Base-by-base conservation (phyloP, 345 rosid species). In the Lumnitzera racemosa region DNA sequence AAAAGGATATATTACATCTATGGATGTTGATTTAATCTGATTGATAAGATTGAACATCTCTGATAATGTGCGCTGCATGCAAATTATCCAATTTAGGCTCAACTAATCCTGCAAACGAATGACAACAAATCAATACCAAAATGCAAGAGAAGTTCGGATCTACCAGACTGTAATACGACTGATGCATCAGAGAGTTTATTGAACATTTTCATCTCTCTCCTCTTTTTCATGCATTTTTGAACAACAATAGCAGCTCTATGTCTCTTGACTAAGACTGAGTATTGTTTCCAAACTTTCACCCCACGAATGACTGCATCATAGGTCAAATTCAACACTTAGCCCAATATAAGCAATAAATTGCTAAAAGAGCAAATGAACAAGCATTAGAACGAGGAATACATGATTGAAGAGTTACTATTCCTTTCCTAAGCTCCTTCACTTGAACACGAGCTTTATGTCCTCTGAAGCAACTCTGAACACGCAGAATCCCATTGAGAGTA, bases 401-500 rank as follows among this genome's bases (percentile, higher is more conserved):
- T 84, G 99, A 90, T 66, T 94, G 99, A 47, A 94, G 82, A 55
- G 70, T 64, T 48, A 69, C 69, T 61, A 84, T 81, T 64, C 87
- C 96, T 61, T 72, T 83, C 72, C 57, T 80, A 66, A 94, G 84
- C 75, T 80, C 80, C 81, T 79, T 76, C 47, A 83, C 66, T 67
- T 53, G 63, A 57, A 72, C 51, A 15, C 99, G 92, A 76, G 97
- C 94, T 78, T 56, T 86, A 79, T 88, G 85, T 61, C 96, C 97
- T 78, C 97, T 86, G 70, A 94, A 94, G 76, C 87, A 86, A 73
- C 96, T 94, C 72, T 94, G 99, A 41, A 90, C 96, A 46, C 90
- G 88, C 69, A 94, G 80, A 69, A 94, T 83, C 43, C 99, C 96
- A 69, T 86, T 95, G 57, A 94, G 95, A n/a, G 99, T 94, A 58